These are phyloP conservation scores for Dalbergia oliveri DNA, from an alignment of 306 rosid genomes.

Conservation along the genomic window DNA sequence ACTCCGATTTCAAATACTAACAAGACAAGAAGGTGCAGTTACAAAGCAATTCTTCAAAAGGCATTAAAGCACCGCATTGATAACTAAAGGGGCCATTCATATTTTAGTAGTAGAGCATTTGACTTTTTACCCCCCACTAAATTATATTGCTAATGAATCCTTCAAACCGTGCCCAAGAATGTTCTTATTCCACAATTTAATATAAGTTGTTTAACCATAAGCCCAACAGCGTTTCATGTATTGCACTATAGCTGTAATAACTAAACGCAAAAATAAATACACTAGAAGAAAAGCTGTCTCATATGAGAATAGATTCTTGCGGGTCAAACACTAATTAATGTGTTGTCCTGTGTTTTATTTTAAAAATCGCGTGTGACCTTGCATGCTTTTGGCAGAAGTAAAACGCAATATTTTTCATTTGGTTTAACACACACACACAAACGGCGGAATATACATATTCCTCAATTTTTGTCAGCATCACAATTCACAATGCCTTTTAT, in stretches of 20 bases:
- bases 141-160: not conserved
- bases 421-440: not conserved
- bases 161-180: slow-evolving; percentile 19
- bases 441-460: slow-evolving; percentile 8
- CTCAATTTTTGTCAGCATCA: slow-evolving; percentile 20
- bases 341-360: slow-evolving; percentile 20
- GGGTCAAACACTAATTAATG: slow-evolving; percentile 51
- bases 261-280: slow-evolving; percentile 16
- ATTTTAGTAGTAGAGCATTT: too few relatives aligned
- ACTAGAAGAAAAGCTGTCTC: slow-evolving; percentile 15
- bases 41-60: too few relatives aligned
- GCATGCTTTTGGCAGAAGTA: not conserved
- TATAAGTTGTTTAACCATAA: not conserved
- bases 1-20: too few relatives aligned
- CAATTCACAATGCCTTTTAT: not conserved
- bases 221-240: slow-evolving; percentile 33
- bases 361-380: slow-evolving; percentile 12
- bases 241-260: not conserved
- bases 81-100: too few relatives aligned
- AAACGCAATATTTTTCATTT: not conserved
- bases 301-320: slow-evolving; percentile 13
- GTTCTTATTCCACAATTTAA: slow-evolving; percentile 36
- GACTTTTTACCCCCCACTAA: too few relatives aligned
- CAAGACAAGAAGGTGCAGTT: too few relatives aligned
- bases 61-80: too few relatives aligned